A percentile compares a stretch with the other conserved stretches of the same genome.
Evolutionary conservation across 2,329 filamentous ascomycete species (phyloP).

Genomic region (Fusarium proliferatum): DNA sequence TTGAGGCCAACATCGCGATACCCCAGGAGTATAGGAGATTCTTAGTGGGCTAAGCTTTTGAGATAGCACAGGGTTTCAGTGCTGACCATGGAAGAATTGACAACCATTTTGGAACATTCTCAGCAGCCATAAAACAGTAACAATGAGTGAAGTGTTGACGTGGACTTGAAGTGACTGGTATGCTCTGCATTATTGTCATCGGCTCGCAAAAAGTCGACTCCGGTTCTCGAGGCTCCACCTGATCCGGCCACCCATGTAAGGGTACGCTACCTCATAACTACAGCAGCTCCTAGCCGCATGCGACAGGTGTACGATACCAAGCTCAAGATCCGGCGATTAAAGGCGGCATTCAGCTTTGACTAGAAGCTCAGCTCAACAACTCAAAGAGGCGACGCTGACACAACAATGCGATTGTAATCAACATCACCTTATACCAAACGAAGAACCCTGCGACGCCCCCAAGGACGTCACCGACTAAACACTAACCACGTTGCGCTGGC

Average conservation of each 20-base stretch:
- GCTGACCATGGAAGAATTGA: constrained; percentile 1
- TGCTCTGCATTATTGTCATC: constrained; percentile 18
- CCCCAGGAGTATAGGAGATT: constrained; percentile 9
- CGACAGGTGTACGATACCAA: constrained; percentile 45
- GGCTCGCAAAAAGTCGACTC: constrained; percentile 47
- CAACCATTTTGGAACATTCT: not conserved
- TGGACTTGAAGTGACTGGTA: constrained; percentile 13
- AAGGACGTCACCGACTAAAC: constrained; percentile 29
- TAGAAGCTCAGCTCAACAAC: constrained; percentile 6
- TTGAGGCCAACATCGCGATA: constrained; percentile 11
- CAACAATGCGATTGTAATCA: constrained; percentile 33
- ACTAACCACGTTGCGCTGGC: constrained; percentile 32
- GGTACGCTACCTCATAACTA: constrained; percentile 29
- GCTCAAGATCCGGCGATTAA: constrained; percentile 29
- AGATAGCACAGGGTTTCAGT: constrained; percentile 12
- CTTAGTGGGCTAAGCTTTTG: not conserved
- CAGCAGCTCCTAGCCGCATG: constrained; percentile 45
- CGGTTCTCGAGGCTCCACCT: constrained; percentile 38
- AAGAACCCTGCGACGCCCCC: constrained; percentile 22
- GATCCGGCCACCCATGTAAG: constrained; percentile 32
- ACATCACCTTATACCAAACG: not conserved
- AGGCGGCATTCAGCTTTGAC: constrained; percentile 5
- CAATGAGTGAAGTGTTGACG: constrained; percentile 7
- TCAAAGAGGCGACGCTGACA: constrained; percentile 4
- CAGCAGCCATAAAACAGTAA: not conserved